Evolutionary conservation across 164 flowering plant genomes (phyloP), one percentile per base, ranked within the genome.

Genomic region (Tetrastigma voinierianum): DNA sequence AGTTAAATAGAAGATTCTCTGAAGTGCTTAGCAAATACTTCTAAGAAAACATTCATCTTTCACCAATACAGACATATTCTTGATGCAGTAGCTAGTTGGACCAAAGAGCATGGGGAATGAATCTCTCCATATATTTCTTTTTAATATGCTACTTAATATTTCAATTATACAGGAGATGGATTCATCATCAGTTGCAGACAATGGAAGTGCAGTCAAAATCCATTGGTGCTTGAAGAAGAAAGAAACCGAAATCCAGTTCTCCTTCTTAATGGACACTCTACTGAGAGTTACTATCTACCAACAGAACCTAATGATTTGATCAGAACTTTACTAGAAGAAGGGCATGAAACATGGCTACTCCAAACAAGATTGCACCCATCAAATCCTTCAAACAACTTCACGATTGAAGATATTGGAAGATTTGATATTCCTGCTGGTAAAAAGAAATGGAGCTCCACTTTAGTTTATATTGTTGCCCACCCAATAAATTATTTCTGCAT

Each of bases 391-490:
- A 73, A 78, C 62, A 51, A 74, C 64, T 84, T 82, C 71, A 82
- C 88, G 17, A 67, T 86, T 53, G 86, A 82, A 74, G 86, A 84
- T 66, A 76, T 86, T 45, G 88, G 78, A 61, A 84, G 72, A 72
- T 80, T 70, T 57, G 90, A 86, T 73, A 82, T 86, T 20, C 86
- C 88, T 55, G 81, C 86, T 18, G 88, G 90, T 86, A 77, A 52
- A 61, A 3, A 32, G 6, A 0, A n/a, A n/a, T n/a, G 40, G 9
- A 62, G 20, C 25, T 48, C 46, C 17, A 0, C 40, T 32, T 32
- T 32, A 32, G 3, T 32, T 32, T 7, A 32, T 4, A 32, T 32
- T 32, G 40, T 32, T 11, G 12, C 7, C 12, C 25, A 46, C 49
- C 13, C 12, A 18, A 10, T 23, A 12, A n/a, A 49, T 1, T 12